These are phyloP conservation scores for Suillus decipiens DNA, from an alignment of 768 basidiomycete species.

Conservation along the genomic window DNA sequence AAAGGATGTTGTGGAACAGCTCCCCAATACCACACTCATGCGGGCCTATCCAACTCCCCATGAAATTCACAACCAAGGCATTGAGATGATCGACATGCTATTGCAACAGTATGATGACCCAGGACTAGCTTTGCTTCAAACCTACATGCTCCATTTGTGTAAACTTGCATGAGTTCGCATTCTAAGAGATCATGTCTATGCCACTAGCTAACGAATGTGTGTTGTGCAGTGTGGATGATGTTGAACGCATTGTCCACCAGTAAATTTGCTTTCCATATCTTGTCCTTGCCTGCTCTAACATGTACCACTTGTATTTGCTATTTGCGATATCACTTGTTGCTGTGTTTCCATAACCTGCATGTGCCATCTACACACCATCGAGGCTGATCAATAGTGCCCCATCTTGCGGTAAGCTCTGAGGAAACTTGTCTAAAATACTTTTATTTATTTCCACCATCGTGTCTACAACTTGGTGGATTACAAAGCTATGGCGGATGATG, in stretches of 20 bases:
- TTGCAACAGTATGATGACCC: background rate
- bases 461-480: background rate
- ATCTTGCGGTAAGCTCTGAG: background rate
- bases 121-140: background rate
- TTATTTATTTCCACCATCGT: background rate
- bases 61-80: background rate
- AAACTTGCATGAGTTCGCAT: background rate
- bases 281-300: background rate
- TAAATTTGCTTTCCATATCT: background rate
- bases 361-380: background rate
- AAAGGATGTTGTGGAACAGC: no score
- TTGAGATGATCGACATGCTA: background rate
- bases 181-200: background rate
- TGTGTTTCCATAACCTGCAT: background rate
- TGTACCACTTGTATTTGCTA: background rate
- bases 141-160: background rate
- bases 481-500: background rate
- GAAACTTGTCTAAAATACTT: background rate
- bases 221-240: background rate
- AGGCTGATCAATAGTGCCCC: no score
- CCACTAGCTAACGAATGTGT: background rate
- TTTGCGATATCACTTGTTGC: background rate
- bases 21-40: background rate
- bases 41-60: background rate
- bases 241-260: background rate